Base-by-base conservation (phyloP, 805 yeast species). In the Candida glaebosa region DNA sequence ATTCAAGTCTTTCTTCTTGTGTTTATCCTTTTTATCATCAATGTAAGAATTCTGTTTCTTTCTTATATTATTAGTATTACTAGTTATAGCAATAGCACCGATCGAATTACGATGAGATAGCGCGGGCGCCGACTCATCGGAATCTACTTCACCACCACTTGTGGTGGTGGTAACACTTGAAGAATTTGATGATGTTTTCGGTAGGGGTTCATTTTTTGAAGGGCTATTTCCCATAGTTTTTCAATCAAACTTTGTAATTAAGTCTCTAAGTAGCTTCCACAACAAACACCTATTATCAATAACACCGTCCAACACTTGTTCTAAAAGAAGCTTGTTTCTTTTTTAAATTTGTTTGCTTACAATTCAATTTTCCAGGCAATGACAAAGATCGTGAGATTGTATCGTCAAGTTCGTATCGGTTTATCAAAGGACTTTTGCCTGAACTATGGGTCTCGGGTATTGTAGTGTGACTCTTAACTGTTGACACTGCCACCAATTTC, bases 171-270 rank as follows among this genome's bases (percentile, higher is more conserved):
- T 38, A 37, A 56, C 52, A 35, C 58, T 40, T 46, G 58, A 50
- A 25, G 48, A 41, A 31, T 42, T 34, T 18, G 50, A 42, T 39
- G 41, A 47, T 38, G 47, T 37, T 50, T 57, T 66, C 73, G 74
- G 72, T 63, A 65, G 72, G 56, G 71, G 68, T 41, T 69, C 75
- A 65, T 67, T 60, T 57, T 67, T 68, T 45, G 83, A 78, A 71
- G 83, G 83, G 82, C 78, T 78, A 67, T 77, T 78, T 66, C 84
- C 83, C 83, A 78, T 78, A 56, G 26, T 47, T 8, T 12, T 24
- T 24, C 8, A n/a, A n/a, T n/a, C n/a, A n/a, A n/a, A n/a, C n/a
- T n/a, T n/a, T n/a, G n/a, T n/a, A n/a, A n/a, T n/a, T n/a, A n/a
- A n/a, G n/a, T n/a, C n/a, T n/a, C n/a, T n/a, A n/a, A n/a, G n/a